phyloP scores from a whole-genome alignment of 2,329 filamentous ascomycete species.

The Ascochyta lentis region DNA sequence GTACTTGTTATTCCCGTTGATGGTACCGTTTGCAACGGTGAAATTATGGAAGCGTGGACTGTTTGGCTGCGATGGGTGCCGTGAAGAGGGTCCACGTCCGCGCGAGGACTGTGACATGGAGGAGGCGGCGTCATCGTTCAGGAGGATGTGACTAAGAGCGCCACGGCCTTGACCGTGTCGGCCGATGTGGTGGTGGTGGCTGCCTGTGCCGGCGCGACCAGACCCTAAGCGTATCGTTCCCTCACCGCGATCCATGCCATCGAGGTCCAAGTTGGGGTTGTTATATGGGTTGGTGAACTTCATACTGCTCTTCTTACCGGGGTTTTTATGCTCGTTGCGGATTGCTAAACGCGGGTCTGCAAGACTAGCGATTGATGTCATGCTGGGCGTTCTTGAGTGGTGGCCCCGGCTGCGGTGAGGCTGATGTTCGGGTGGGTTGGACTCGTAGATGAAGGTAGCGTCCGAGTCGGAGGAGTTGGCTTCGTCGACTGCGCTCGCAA shows the following conservation, averaged over 20 bases:
- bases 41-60: conserved; percentile 66
- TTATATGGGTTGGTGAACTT: conserved; percentile 85
- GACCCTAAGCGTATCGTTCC: conserved; percentile 51
- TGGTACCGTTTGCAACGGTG: conserved; percentile 47
- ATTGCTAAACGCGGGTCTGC: conserved; percentile 62
- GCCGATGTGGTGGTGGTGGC: conserved; percentile 81
- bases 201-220: conserved; percentile 62
- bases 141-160: conserved; percentile 71
- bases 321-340: conserved; percentile 67
- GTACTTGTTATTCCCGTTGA: conserved; percentile 58
- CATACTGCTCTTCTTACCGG: conserved; percentile 87
- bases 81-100: conserved; percentile 63
- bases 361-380: conserved; percentile 79
- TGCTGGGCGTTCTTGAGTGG: conserved; percentile 86
- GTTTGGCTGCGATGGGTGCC: conserved; percentile 70
- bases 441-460: conserved; percentile 98
- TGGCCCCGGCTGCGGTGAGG: conserved; percentile 78
- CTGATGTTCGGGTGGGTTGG: conserved; percentile 75
- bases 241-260: conserved; percentile 48
- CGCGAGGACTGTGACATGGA: conserved; percentile 77
- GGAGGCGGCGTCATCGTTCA: conserved; percentile 59
- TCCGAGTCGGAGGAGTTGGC: conserved; percentile 96
- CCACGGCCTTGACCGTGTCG: conserved; percentile 77
- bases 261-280: conserved; percentile 62
- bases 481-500: conserved; percentile 94